Conservation (phyloP, 163 green algal genomes). For the Prototheca cutis region DNA sequence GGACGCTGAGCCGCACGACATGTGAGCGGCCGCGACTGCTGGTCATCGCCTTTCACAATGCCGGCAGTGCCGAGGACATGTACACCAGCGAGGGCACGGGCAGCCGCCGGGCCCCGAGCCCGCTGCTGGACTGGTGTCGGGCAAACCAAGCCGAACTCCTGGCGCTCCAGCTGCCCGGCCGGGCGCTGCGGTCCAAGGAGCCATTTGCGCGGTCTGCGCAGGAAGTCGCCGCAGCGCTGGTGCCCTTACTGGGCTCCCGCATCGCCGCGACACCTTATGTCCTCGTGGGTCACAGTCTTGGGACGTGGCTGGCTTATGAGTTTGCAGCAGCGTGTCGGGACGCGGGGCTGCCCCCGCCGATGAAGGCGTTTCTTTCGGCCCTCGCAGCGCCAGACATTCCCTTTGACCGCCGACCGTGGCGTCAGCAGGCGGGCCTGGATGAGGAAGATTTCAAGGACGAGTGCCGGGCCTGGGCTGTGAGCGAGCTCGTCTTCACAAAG, state of each 20-base stretch:
- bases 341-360: constrained; percentile 44
- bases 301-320: constrained; percentile 70
- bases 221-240: constrained; percentile 32
- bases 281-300: constrained; percentile 71
- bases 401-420: constrained; percentile 56
- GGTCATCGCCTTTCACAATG: constrained; percentile 60
- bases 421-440: constrained; percentile 45
- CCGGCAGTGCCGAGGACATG: constrained; percentile 78
- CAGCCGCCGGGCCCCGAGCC: constrained; percentile 38
- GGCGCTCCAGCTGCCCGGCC: constrained; percentile 65
- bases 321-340: constrained; percentile 33
- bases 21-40: constrained; percentile 26
- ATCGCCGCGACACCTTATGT: constrained; percentile 33
- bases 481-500: constrained; percentile 56
- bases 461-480: constrained; percentile 72
- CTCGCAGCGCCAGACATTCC: constrained; percentile 69
- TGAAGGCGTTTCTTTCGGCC: constrained; percentile 52
- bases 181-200: constrained; percentile 46
- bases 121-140: constrained; percentile 64
- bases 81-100: constrained; percentile 74
- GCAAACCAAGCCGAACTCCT: constrained; percentile 39
- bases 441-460: constrained; percentile 78
- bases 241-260: constrained; percentile 36
- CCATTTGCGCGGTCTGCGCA: constrained; percentile 19
- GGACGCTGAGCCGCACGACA: constrained; percentile 24